Evolutionary conservation across 768 basidiomycete species (phyloP), one percentile per base, ranked within the genome.

Genomic region (Phaffia tasmanica): DNA sequence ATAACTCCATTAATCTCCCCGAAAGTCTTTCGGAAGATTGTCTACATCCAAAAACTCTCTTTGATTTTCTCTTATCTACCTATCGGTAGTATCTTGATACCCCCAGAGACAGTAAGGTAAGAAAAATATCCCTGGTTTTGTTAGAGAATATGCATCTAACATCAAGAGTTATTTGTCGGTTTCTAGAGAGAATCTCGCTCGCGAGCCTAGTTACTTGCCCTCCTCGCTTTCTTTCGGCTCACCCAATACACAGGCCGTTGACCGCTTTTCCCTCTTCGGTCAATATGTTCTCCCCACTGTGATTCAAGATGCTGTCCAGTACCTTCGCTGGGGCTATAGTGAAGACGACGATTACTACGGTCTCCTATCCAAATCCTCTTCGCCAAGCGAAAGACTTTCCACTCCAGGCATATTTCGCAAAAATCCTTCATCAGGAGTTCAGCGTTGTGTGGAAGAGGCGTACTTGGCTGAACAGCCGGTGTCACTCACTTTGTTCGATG

Each of bases 1-100:
- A 89, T 89, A 35, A 88, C 88, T 2, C 86, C 89, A 50, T 85
- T 90, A 69, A 88, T 92, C 73, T 89, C 86, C 86, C 89, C 89
- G 18, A 92, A 92, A 75, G 91, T 92, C 78, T 90, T 88, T 75
- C 84, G 85, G 72, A 92, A 92, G 78, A 79, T 92, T 70, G 77
- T 80, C 30, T 90, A 92, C 74, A 80, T 87, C 64, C 77, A 82
- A 64, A 89, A 88, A 0, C 80, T 92, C 18, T 88, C 88, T 27
- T 85, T 85, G 46, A 81, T 92, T 54, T 88, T 89, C 8, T 79
- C 79, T 62, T 79, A 86, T 73, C 83, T 91, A 6, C 89, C 89
- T 3, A 74, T 92, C n/a, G 87, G 86, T 0, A 89, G 91, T 73
- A 89, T 92, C 48, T 86, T 90, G 74, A 84, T 92, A 51, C 83